phyloP scores from a whole-genome alignment of 139 green algal species.

The Deuterostichococcus epilithicus region DNA sequence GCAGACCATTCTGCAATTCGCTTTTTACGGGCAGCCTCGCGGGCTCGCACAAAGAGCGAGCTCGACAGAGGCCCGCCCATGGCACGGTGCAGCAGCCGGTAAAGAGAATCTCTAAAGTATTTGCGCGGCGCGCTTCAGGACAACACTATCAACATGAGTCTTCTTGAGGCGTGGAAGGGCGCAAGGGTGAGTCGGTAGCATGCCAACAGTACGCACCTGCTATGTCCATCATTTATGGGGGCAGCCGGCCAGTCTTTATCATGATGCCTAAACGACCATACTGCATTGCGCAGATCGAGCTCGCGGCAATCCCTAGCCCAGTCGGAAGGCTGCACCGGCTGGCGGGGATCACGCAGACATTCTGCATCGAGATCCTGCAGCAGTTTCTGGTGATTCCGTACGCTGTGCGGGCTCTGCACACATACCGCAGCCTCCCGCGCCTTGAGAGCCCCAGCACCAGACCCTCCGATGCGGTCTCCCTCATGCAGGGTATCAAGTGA shows the following conservation, averaged over 20 bases:
- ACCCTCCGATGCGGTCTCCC: background rate
- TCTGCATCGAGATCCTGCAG: background rate
- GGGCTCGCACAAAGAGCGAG: no score
- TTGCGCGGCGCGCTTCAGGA: no score
- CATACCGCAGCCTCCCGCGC: background rate
- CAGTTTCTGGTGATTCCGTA: background rate
- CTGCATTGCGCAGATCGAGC: background rate
- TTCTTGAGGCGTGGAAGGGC: background rate
- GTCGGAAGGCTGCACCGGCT: background rate
- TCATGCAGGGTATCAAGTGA: slow-evolving; percentile 24
- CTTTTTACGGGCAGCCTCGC: no score
- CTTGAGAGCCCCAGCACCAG: background rate
- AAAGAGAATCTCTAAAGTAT: no score
- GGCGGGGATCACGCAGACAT: background rate
- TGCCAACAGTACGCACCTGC: no score
- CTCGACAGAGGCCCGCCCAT: no score
- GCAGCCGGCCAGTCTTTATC: no score
- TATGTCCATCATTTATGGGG: no score
- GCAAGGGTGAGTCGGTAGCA: background rate
- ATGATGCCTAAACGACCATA: no score
- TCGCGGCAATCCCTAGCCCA: background rate
- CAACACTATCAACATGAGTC: background rate
- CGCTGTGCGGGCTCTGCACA: background rate
- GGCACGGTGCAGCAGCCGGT: no score
- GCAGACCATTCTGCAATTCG: no score